These are phyloP conservation scores for Annulohypoxylon moriforme DNA, from an alignment of 495 filamentous ascomycete genomes.

Conservation along the genomic window DNA sequence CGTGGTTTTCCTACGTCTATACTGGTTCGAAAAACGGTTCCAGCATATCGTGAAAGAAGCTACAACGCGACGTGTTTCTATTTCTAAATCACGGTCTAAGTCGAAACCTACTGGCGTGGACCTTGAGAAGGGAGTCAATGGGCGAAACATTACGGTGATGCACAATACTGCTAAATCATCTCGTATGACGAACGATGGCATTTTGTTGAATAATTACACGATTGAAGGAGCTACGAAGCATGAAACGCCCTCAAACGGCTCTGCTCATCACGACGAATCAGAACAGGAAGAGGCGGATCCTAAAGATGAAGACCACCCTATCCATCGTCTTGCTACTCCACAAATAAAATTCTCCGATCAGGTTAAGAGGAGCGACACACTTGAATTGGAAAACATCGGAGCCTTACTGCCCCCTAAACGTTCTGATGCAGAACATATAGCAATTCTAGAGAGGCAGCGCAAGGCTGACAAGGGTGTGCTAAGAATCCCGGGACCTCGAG, in stretches of 20 bases:
- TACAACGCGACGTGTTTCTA: conserved; percentile 54
- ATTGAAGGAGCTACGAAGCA: conserved; percentile 31
- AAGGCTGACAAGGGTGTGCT: conserved; percentile 77
- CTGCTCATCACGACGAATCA: conserved; percentile 41
- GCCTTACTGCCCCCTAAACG: conserved; percentile 63
- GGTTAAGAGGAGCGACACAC: conserved; percentile 60
- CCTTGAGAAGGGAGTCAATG: conserved; percentile 75
- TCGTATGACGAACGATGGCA: conserved; percentile 61
- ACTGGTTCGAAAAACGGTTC: conserved; percentile 98
- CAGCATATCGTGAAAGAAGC: conserved; percentile 72
- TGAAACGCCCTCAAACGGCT: conserved; percentile 43
- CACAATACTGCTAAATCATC: conserved; percentile 59
- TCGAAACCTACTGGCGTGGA: conserved; percentile 65
- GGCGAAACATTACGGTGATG: conserved; percentile 79
- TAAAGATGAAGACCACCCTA: conserved; percentile 12
- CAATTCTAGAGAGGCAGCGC: conserved; percentile 86
- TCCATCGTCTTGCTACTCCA: conserved; percentile 31
- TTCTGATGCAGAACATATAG: conserved; percentile 81
- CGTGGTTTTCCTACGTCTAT: conserved; percentile 90
- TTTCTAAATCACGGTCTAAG: conserved; percentile 65
- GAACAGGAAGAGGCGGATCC: conserved; percentile 19
- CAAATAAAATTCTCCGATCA: conserved; percentile 73
- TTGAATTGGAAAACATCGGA: conserved; percentile 49
- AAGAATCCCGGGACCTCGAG: conserved; percentile 87
- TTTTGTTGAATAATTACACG: conserved; percentile 50